These are phyloP conservation scores for Arthrobotrys sphaeroides DNA, from an alignment of 2,329 filamentous ascomycete species.

Conservation along the genomic window DNA sequence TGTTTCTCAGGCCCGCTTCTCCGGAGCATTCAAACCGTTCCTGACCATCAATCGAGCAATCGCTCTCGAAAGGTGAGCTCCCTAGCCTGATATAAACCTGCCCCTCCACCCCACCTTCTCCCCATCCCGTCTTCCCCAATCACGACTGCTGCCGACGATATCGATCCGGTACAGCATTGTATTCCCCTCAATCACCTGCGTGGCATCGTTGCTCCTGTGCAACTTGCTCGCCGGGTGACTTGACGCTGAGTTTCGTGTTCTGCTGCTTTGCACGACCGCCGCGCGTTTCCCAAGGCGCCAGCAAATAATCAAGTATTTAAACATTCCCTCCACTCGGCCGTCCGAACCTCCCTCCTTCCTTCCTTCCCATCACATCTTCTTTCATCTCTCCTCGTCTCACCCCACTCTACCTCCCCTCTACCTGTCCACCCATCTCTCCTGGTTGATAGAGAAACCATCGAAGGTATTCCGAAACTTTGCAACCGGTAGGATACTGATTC, in stretches of 20 bases:
- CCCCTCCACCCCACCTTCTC: background rate
- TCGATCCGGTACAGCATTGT: constrained; percentile 6
- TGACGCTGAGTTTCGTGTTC: background rate
- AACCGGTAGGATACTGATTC: background rate
- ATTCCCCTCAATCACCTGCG: background rate
- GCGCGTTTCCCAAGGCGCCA: background rate
- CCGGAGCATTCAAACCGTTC: background rate
- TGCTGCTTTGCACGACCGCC: background rate
- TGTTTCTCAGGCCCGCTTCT: constrained; percentile 7
- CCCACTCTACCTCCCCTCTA: no score
- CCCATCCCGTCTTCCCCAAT: background rate
- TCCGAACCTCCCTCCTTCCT: no score
- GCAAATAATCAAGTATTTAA: constrained; percentile 2
- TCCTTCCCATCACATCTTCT: no score
- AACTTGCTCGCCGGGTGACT: constrained; percentile 16
- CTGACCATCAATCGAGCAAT: background rate
- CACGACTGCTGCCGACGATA: background rate
- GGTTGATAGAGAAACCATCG: background rate
- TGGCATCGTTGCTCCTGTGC: constrained; percentile 23
- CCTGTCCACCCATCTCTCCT: background rate
- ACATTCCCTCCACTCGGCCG: background rate
- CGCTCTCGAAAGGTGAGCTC: background rate
- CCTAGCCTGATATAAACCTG: background rate
- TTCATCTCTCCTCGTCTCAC: no score
- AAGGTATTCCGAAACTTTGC: background rate